phyloP scores from a whole-genome alignment of 495 filamentous ascomycete species.

The Penicillium paxilli region DNA sequence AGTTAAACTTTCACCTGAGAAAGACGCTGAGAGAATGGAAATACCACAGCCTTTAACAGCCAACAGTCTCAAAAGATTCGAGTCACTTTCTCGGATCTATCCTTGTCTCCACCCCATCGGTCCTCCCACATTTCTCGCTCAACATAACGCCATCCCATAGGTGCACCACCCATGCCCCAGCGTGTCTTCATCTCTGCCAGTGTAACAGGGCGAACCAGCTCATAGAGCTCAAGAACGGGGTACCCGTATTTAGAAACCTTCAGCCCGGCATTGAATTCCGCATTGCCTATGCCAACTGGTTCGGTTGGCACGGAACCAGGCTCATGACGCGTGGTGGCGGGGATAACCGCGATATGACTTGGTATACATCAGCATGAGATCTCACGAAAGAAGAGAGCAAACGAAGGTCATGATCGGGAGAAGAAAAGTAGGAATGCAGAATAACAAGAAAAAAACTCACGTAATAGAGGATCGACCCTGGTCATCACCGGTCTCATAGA shows the following conservation, averaged over 20 bases:
- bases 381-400: neutral
- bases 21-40: too few relatives aligned
- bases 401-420: neutral
- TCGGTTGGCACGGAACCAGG: conserved; percentile 17
- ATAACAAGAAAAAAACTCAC: conserved; percentile 3
- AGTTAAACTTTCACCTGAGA: neutral
- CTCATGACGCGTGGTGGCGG: conserved; percentile 28
- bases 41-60: neutral
- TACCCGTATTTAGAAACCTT: conserved; percentile 35
- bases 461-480: conserved; percentile 4
- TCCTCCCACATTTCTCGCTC: neutral
- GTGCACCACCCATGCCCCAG: neutral
- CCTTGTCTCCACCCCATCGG: neutral
- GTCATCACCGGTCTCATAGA: conserved; percentile 32
- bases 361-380: neutral
- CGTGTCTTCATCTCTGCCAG: conserved; percentile 34
- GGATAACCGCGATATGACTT: conserved; percentile 19
- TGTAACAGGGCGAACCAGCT: conserved; percentile 10
- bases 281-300: conserved; percentile 36
- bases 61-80: neutral
- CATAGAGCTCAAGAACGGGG: conserved; percentile 20
- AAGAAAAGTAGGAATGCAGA: neutral
- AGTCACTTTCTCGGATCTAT: neutral
- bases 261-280: conserved; percentile 38
- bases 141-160: conserved; percentile 4